Evolutionary conservation across 257 asterid species (phyloP).

Genomic region (Linaria vulgaris): DNA sequence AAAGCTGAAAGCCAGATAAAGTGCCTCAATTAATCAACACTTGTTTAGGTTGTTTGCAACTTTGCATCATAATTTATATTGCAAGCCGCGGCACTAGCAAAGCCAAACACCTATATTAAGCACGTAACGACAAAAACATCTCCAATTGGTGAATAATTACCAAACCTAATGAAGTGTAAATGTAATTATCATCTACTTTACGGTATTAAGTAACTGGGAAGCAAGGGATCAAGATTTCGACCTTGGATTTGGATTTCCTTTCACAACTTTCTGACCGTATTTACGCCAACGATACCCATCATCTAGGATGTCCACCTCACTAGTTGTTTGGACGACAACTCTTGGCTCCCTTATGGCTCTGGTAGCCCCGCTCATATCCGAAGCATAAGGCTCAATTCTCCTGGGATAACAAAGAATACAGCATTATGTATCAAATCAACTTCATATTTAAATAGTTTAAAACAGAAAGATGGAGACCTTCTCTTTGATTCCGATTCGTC

Average conservation of each 20-base stretch:
- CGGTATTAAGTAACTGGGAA: not conserved
- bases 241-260: slow-evolving; percentile 99
- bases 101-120: no score
- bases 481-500: slow-evolving; percentile 83
- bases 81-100: no score
- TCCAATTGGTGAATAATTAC: no score
- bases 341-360: slow-evolving; percentile 75
- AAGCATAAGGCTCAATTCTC: slow-evolving; percentile 30
- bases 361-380: slow-evolving; percentile 41
- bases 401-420: slow-evolving; percentile 24
- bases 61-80: no score
- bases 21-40: no score
- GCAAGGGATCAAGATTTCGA: slow-evolving; percentile 28
- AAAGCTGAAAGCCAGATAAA: no score
- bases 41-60: no score
- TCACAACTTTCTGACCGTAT: slow-evolving; percentile 91
- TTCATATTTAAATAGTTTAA: slow-evolving; percentile 4
- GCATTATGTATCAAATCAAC: not conserved
- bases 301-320: slow-evolving; percentile 88
- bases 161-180: not conserved
- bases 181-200: not conserved
- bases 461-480: slow-evolving; percentile 45
- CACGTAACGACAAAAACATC: no score
- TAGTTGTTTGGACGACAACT: slow-evolving; percentile 88
- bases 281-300: slow-evolving; percentile 98